These are phyloP conservation scores for Micromonas pusilla DNA, from an alignment of 139 green algal species.

Conservation along the genomic window DNA sequence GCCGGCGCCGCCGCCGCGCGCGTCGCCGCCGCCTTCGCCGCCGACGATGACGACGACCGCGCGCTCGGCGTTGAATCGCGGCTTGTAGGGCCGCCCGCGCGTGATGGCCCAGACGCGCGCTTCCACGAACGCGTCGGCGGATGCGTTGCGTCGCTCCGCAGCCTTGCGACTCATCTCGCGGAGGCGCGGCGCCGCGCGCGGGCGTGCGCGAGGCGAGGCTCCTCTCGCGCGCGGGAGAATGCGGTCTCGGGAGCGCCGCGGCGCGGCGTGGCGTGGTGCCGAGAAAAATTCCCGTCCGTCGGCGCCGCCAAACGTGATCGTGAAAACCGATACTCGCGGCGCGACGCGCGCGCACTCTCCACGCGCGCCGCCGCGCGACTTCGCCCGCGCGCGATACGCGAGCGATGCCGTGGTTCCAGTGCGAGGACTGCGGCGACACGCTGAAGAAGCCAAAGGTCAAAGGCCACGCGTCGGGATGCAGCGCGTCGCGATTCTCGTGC, in stretches of 20 bases:
- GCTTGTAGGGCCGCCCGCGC: neutral
- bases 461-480: conserved; percentile 56
- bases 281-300: too few relatives aligned
- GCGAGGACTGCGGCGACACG: conserved; percentile 78
- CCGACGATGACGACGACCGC: neutral
- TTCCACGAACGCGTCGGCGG: neutral
- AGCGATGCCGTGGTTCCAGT: conserved; percentile 87
- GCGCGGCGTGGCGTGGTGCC: too few relatives aligned
- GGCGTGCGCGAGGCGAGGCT: neutral
- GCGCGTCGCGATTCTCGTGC: conserved; percentile 62
- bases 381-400: neutral
- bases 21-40: neutral
- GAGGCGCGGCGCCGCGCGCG: too few relatives aligned
- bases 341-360: neutral
- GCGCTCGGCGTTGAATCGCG: neutral
- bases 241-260: too few relatives aligned
- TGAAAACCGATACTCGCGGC: too few relatives aligned
- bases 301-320: too few relatives aligned
- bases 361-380: neutral
- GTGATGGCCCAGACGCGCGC: neutral
- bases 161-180: neutral
- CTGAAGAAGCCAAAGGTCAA: conserved; percentile 89
- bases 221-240: too few relatives aligned
- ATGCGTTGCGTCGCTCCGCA: neutral
- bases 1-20: neutral